phyloP scores from a whole-genome alignment of 1,284 basidiomycete species.

The Phlebopus sp. region DNA sequence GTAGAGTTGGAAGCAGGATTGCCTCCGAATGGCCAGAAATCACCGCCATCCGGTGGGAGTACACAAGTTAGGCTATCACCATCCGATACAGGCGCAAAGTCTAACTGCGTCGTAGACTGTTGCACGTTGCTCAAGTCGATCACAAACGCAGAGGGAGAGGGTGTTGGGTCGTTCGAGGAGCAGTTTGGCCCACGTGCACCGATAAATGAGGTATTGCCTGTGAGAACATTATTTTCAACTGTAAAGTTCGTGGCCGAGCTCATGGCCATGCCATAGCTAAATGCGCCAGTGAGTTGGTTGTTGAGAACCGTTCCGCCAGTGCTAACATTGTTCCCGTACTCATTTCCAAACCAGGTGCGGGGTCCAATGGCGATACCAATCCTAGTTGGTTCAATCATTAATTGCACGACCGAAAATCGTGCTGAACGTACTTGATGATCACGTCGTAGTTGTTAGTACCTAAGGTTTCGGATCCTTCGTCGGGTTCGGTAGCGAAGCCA shows the following conservation, averaged over 20 bases:
- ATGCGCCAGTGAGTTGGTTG: conserved; percentile 72
- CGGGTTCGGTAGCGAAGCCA: conserved; percentile 55
- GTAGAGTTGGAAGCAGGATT: conserved; percentile 36
- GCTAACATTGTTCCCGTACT: conserved; percentile 59
- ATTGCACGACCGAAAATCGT: not conserved
- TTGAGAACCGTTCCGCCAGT: conserved; percentile 57
- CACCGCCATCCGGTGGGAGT: conserved; percentile 61
- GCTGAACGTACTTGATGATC: conserved; percentile 60
- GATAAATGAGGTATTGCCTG: conserved; percentile 76
- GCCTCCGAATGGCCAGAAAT: conserved; percentile 69
- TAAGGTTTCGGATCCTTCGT: conserved; percentile 39
- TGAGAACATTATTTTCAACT: conserved; percentile 59
- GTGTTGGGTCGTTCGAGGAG: conserved; percentile 47
- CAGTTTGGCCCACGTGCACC: conserved; percentile 72
- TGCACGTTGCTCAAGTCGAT: conserved; percentile 46
- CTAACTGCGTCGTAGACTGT: conserved; percentile 44
- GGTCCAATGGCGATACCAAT: conserved; percentile 79
- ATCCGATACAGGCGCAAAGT: conserved; percentile 51
- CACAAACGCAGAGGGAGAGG: conserved; percentile 58
- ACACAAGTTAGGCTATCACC: conserved; percentile 64
- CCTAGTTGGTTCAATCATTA: conserved; percentile 31
- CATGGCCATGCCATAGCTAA: conserved; percentile 68
- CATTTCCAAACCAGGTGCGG: conserved; percentile 71
- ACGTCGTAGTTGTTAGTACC: conserved; percentile 60
- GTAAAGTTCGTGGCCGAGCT: conserved; percentile 66